Base-by-base conservation (phyloP, 345 rosid species). In the Arabidopsis suecica region DNA sequence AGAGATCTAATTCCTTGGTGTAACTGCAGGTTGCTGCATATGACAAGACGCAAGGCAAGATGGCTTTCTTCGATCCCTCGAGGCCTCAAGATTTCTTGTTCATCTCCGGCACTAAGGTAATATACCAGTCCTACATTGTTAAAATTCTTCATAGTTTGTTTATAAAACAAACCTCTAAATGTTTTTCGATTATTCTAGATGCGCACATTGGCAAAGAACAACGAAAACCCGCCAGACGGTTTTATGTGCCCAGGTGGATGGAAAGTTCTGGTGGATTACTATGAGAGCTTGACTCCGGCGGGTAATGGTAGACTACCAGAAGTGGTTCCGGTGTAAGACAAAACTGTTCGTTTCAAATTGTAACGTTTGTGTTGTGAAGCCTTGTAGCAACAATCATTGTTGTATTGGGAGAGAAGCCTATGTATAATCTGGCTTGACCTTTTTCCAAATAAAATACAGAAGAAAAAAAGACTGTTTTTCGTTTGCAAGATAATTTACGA, bases 171-270 rank as follows among this genome's bases (percentile, higher is more conserved):
- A n/a, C 20, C 11, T 78, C 9, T 49, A 0, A 0, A 11, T 41
- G 10, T 66, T 25, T 8, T 58, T 11, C 3, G 7, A 14, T 2
- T 8, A 7, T 66, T 69, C 85, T 16, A 91, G 98, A 94, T 94
- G 98, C 87, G 97, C 34, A 65, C 95, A 22, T 89, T 94, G 9
- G 98, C 98, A 1, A 94, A 84, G 93, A 91, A 79, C 89, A 89
- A 88, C 58, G 98, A 94, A 82, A 90, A 79, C 73, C 97, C 98
- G 23, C 96, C 98, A 3, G 91, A 89, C 41, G 98, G 98, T 41
- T 94, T 94, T 81, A 91, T 94, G 98, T 94, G 98, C 79, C 96
- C 97, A 9, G 88, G 93, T 42, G 97, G 98, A 33, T 94, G 98
- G 98, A 53, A 94, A 75, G 97, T 93, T 75, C 75, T 91, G 82